phyloP scores from a whole-genome alignment of 2,329 filamentous ascomycete genomes.

The Rhynchosporium graminicola region DNA sequence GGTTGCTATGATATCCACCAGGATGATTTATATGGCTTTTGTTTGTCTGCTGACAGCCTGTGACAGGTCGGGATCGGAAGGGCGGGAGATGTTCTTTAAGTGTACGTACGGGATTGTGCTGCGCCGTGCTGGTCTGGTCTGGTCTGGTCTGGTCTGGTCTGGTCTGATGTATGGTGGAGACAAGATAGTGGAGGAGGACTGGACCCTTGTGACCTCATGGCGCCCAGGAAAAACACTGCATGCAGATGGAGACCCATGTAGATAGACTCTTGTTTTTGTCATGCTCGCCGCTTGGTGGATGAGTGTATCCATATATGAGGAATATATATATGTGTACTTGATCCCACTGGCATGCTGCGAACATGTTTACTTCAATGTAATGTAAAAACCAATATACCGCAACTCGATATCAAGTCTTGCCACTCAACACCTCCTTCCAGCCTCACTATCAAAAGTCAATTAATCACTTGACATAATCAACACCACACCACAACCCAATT shows the following conservation, averaged over 20 bases:
- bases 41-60: background rate
- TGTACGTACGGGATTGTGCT: background rate
- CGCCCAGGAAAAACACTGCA: conserved; percentile 1
- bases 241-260: background rate
- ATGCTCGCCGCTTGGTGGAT: conserved; percentile 9
- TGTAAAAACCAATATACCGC: background rate
- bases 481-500: no score
- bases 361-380: no score
- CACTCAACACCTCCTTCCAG: no score
- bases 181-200: background rate
- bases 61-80: background rate
- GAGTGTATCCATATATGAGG: background rate
- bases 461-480: background rate
- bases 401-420: background rate
- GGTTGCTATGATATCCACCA: background rate
- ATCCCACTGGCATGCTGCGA: background rate
- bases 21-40: background rate
- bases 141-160: background rate
- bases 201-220: conserved; percentile 12
- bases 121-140: background rate
- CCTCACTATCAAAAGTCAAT: background rate
- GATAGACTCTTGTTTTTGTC: background rate
- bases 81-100: conserved; percentile 3
- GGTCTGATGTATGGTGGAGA: background rate
- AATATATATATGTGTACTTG: background rate